phyloP scores from a whole-genome alignment of 2,329 filamentous ascomycete species.

The Ceratocystis papillata region DNA sequence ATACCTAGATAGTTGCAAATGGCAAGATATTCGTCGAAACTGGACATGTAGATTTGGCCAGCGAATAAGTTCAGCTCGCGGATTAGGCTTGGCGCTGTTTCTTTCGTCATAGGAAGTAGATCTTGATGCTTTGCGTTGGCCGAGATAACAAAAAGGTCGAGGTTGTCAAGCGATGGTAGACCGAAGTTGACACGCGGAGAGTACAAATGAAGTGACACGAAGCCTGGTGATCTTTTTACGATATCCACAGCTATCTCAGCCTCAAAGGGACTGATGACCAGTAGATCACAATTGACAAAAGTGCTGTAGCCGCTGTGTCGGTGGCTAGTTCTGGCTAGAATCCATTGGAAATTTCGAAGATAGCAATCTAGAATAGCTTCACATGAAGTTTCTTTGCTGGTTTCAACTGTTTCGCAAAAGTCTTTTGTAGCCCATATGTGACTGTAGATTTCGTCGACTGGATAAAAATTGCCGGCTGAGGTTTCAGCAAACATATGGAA shows the following conservation, averaged over 20 bases:
- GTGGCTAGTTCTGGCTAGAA: constrained; percentile 31
- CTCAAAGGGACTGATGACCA: constrained; percentile 50
- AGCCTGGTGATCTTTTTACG: constrained; percentile 31
- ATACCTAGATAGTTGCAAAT: constrained; percentile 45
- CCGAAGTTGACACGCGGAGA: constrained; percentile 36
- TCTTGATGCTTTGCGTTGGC: neutral
- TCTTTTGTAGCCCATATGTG: constrained; percentile 41
- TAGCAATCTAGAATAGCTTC: constrained; percentile 34
- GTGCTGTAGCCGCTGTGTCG: no score
- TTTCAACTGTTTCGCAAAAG: constrained; percentile 38
- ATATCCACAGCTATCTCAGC: constrained; percentile 40
- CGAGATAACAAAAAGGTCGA: constrained; percentile 38
- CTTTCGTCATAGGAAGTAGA: constrained; percentile 24
- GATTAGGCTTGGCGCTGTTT: constrained; percentile 27
- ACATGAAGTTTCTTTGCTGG: neutral
- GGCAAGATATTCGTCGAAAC: constrained; percentile 43
- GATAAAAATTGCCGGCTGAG: neutral
- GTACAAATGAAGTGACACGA: constrained; percentile 42
- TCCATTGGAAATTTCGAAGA: constrained; percentile 45
- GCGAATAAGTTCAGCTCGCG: constrained; percentile 54
- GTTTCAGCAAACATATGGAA: constrained; percentile 31
- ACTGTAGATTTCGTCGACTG: constrained; percentile 31
- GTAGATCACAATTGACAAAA: constrained; percentile 32
- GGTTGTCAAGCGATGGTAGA: constrained; percentile 35
- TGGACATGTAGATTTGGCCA: constrained; percentile 53